Evolutionary conservation across 202 grass and related monocot genomes (phyloP).

Genomic region (Alloteropsis angusta): DNA sequence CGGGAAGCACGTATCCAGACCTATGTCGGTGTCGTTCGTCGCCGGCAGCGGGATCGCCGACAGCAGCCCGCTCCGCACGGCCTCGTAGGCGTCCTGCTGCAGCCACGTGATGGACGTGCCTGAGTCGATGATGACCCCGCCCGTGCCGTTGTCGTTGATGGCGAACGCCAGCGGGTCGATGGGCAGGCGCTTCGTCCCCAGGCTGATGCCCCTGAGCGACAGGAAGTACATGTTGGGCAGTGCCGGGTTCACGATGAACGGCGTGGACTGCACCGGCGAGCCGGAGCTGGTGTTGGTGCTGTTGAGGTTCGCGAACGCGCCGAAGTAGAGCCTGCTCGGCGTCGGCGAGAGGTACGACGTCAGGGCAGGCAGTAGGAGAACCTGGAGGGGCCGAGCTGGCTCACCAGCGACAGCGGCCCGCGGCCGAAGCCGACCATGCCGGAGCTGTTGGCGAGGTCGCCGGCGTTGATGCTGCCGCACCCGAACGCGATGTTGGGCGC

Average conservation of each 20-base stretch:
- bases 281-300: slow-evolving; percentile 20
- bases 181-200: slow-evolving; percentile 8
- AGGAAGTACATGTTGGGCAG: slow-evolving; percentile 36
- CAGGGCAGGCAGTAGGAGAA: slow-evolving; percentile 98
- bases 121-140: slow-evolving; percentile 39
- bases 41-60: slow-evolving; percentile 29
- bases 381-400: slow-evolving; percentile 42
- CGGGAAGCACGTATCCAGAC: slow-evolving; percentile 47
- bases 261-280: slow-evolving; percentile 25
- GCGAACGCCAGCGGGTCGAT: slow-evolving; percentile 26
- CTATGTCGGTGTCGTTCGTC: slow-evolving; percentile 10
- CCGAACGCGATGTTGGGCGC: slow-evolving; percentile 51
- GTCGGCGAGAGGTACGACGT: slow-evolving; percentile 40
- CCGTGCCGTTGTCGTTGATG: slow-evolving; percentile 34
- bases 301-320: slow-evolving; percentile 28
- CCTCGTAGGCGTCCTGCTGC: slow-evolving; percentile 22
- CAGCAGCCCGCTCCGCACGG: slow-evolving; percentile 30
- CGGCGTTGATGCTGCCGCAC: slow-evolving; percentile 68
- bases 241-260: slow-evolving; percentile 37
- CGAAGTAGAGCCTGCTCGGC: slow-evolving; percentile 50
- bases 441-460: slow-evolving; percentile 56
- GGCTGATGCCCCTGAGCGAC: slow-evolving; percentile 26
- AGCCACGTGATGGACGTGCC: slow-evolving; percentile 47
- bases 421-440: slow-evolving; percentile 87
- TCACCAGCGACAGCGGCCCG: slow-evolving; percentile 65